These are phyloP conservation scores for Pseudopithomyces maydicus DNA, from an alignment of 2,329 filamentous ascomycete species.

Conservation along the genomic window DNA sequence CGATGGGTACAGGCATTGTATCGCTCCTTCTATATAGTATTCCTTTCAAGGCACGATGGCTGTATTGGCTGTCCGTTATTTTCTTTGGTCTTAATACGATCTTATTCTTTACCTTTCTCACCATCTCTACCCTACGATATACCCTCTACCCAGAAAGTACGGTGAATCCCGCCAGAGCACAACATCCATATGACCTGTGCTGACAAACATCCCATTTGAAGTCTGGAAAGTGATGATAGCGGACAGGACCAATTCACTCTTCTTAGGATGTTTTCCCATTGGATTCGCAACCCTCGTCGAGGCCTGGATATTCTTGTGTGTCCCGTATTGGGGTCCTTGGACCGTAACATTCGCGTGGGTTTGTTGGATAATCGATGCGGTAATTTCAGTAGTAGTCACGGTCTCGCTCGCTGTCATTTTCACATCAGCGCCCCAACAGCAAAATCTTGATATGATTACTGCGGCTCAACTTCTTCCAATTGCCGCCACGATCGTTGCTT, in stretches of 20 bases:
- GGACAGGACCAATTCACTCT: constrained; percentile 63
- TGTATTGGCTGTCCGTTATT: constrained; percentile 63
- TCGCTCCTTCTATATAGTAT: constrained; percentile 66
- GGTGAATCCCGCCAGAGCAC: constrained; percentile 60
- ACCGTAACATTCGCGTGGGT: constrained; percentile 54
- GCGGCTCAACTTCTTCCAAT: constrained; percentile 70
- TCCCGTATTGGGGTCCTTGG: constrained; percentile 65
- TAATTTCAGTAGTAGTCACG: constrained; percentile 51
- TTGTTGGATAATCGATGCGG: constrained; percentile 57
- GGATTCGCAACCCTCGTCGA: constrained; percentile 71
- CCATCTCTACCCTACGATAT: constrained; percentile 65
- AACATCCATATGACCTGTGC: too few relatives aligned
- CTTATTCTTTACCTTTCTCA: constrained; percentile 61
- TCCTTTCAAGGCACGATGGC: constrained; percentile 63
- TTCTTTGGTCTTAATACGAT: constrained; percentile 66
- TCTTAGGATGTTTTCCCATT: constrained; percentile 71
- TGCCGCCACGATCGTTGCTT: constrained; percentile 68
- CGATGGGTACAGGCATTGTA: constrained; percentile 71
- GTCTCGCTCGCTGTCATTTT: constrained; percentile 58
- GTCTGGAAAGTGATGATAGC: constrained; percentile 39
- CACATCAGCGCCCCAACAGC: constrained; percentile 51
- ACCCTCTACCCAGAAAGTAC: constrained; percentile 69
- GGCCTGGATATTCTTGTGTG: constrained; percentile 66
- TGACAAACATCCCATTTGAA: not conserved
- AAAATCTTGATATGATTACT: constrained; percentile 57